A percentile compares a stretch with the other conserved stretches of the same genome.
These are phyloP conservation scores for Withania somnifera DNA, from an alignment of 305 asterid genomes.

Conservation along the genomic window DNA sequence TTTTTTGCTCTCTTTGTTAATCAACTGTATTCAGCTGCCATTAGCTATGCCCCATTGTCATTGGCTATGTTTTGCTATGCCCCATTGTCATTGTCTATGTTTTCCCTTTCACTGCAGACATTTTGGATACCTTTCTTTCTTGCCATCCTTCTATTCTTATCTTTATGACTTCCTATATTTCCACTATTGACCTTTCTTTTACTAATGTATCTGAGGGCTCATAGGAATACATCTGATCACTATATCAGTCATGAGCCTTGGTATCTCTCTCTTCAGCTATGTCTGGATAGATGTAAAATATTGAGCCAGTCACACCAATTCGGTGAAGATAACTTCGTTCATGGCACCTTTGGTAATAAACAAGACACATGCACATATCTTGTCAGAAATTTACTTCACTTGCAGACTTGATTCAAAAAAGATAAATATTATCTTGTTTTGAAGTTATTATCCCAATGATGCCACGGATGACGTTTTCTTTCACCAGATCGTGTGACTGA, in stretches of 20 bases:
- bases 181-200: background rate
- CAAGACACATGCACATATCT: background rate
- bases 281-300: background rate
- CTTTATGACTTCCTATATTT: background rate
- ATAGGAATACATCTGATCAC: background rate
- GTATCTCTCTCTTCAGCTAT: background rate
- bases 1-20: background rate
- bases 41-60: background rate
- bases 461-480: background rate
- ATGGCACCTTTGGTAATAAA: background rate
- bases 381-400: background rate
- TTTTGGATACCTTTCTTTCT: background rate
- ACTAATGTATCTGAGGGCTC: background rate
- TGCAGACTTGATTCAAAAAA: background rate
- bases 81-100: background rate
- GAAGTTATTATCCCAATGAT: background rate
- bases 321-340: background rate
- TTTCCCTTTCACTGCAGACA: background rate
- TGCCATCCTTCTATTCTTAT: background rate
- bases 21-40: background rate
- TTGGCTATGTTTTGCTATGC: background rate
- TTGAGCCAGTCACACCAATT: background rate
- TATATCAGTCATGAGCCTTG: background rate
- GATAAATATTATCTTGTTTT: background rate
- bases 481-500: background rate